Percentiles rank a stretch among this genome's conserved stretches.
Evolutionary conservation across 768 basidiomycete genomes (phyloP).

Genomic region (Pulveroboletus sp.): DNA sequence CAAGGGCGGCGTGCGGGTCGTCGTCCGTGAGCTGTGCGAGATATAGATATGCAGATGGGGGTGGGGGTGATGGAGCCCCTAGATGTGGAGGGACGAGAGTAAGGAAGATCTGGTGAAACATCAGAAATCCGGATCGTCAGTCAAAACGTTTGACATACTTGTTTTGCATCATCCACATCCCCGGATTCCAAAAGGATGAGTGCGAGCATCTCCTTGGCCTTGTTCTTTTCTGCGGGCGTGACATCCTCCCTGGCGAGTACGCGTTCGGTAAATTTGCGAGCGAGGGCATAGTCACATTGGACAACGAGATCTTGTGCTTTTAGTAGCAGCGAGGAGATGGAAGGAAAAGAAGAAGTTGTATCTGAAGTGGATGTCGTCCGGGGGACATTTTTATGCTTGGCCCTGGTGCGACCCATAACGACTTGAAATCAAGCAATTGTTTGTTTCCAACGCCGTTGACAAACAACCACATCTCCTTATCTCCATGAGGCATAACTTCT

Average conservation of each 20-base stretch:
- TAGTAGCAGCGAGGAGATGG: too few relatives aligned
- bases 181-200: conserved; percentile 78
- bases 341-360: too few relatives aligned
- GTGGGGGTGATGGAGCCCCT: conserved; percentile 55
- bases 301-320: too few relatives aligned
- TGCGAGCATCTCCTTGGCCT: conserved; percentile 80
- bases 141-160: conserved; percentile 41
- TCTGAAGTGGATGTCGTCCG: too few relatives aligned
- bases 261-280: too few relatives aligned
- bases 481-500: too few relatives aligned
- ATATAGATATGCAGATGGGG: conserved; percentile 81
- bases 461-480: too few relatives aligned
- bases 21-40: conserved; percentile 83
- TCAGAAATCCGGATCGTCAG: not conserved
- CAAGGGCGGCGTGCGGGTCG: conserved; percentile 69
- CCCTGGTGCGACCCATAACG: too few relatives aligned
- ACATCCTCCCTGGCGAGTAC: conserved; percentile 37
- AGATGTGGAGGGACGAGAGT: conserved; percentile 59
- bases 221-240: conserved; percentile 46
- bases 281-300: too few relatives aligned
- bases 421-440: too few relatives aligned
- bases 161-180: conserved; percentile 67
- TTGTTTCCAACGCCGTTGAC: too few relatives aligned
- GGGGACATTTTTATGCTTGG: too few relatives aligned
- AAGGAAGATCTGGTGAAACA: conserved; percentile 53